Percentiles rank a stretch among this genome's conserved stretches.
phyloP scores from a whole-genome alignment of 768 basidiomycete species.

The Hericium rajendrae region DNA sequence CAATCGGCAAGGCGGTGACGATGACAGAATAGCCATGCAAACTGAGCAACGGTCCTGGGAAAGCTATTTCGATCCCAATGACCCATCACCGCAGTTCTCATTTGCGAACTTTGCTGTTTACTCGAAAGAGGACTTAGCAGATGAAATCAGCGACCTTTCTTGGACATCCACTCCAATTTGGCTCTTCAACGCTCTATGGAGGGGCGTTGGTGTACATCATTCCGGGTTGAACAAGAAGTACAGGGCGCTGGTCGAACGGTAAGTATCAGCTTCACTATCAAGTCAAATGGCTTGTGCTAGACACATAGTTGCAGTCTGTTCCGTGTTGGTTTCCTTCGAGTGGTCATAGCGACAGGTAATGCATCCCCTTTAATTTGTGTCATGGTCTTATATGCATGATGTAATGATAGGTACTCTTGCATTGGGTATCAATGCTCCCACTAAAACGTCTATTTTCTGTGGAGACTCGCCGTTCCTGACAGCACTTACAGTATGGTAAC shows the following conservation, averaged over 20 bases:
- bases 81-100: constrained; percentile 50
- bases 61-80: constrained; percentile 44
- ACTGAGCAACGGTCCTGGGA: constrained; percentile 32
- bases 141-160: constrained; percentile 34
- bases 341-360: constrained; percentile 57
- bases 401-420: constrained; percentile 46
- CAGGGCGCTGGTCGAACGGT: constrained; percentile 50
- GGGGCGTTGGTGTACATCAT: constrained; percentile 66
- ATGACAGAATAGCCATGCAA: constrained; percentile 18
- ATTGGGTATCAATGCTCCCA: constrained; percentile 67
- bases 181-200: constrained; percentile 36
- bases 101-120: constrained; percentile 40
- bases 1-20: constrained; percentile 27
- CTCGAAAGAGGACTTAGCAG: constrained; percentile 36
- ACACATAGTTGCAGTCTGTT: constrained; percentile 23
- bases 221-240: constrained; percentile 59
- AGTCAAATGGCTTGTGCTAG: neutral
- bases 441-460: constrained; percentile 55
- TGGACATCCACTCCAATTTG: constrained; percentile 29
- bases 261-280: neutral
- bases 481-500: constrained; percentile 42
- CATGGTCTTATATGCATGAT: neutral
- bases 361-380: neutral
- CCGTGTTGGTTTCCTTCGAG: constrained; percentile 50
- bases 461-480: constrained; percentile 54